Base-by-base conservation (phyloP, 371 early-diverging fungal species). In the Rhizopus microsporus region DNA sequence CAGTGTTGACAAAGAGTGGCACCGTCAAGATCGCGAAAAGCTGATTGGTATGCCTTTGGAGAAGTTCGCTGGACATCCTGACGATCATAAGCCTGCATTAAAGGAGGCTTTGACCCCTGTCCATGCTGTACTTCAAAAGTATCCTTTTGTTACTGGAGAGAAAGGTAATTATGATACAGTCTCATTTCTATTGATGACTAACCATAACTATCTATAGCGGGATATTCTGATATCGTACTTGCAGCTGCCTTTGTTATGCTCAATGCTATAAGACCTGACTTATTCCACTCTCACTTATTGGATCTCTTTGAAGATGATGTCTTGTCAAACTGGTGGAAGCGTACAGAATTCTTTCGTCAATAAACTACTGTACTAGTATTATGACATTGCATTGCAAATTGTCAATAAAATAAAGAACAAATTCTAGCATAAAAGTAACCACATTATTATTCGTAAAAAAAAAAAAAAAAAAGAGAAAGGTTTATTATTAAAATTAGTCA, bases 181-280 rank as follows among this genome's bases (percentile, higher is more conserved):
- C 30, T 31, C 15, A 34, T 37, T 44, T 44, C 37, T 9, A 42
- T 17, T n/a, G 44, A 31, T 32, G 23, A 23, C 23, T 23, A 23
- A 23, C 23, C 23, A 23, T 2, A 23, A 23, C 39, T 10, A 1
- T n/a, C 23, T 32, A 39, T 34, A 66, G 66, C 51, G 33, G 66
- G 66, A 8, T 66, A 51, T 40, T 54, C 66, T 5, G 66, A 66
- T 46, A 42, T 66, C 35, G 57, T 40, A 31, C 44, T 66, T 30
- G 45, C 46, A 23, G 47, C 61, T 4, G n/a, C 35, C 7, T 45
- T 66, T 13, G 31, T 10, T 3, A 16, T 57, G 16, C n/a, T 61
- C 3, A 10, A 34, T 17, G 47, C 12, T 7, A 4, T 61, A 12
- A 29, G 23, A 5, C 61, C 61, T 5, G 66, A 53, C 1, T 0